phyloP scores from a whole-genome alignment of 1,139 yeast species.

The Diutina siamensis region DNA sequence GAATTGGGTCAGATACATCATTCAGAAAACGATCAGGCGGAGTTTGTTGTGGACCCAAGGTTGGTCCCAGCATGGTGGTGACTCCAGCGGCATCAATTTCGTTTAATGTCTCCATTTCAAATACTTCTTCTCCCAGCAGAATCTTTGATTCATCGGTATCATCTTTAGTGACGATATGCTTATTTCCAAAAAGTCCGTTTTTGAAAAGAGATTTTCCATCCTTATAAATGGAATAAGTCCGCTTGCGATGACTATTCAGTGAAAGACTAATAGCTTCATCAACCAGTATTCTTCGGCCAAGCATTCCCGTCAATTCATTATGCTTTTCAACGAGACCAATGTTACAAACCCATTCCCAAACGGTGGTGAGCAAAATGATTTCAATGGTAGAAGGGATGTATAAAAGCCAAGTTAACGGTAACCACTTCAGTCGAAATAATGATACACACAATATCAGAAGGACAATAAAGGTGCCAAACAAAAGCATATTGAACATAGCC shows the following conservation, averaged over 20 bases:
- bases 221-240: conserved; percentile 1
- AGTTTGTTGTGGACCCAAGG: no score
- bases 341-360: conserved; percentile 44
- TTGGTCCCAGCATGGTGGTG: background rate
- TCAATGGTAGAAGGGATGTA: conserved; percentile 26
- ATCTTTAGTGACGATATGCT: conserved; percentile 3
- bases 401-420: conserved; percentile 26
- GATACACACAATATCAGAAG: conserved; percentile 19
- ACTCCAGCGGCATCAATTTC: background rate
- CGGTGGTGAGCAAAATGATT: conserved; percentile 25
- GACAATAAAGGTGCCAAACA: conserved; percentile 19
- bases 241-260: conserved; percentile 1
- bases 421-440: conserved; percentile 20
- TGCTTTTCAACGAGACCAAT: conserved; percentile 31
- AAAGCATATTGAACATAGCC: conserved; percentile 27
- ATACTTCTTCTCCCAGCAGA: background rate
- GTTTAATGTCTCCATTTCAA: background rate
- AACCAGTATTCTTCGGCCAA: conserved; percentile 34
- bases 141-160: conserved; percentile 2
- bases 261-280: conserved; percentile 19
- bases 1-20: background rate
- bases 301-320: conserved; percentile 32
- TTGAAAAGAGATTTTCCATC: background rate
- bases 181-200: background rate
- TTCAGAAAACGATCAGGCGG: no score